Conservation (phyloP, 2,329 filamentous ascomycete genomes). For the Aspergillus latus region DNA sequence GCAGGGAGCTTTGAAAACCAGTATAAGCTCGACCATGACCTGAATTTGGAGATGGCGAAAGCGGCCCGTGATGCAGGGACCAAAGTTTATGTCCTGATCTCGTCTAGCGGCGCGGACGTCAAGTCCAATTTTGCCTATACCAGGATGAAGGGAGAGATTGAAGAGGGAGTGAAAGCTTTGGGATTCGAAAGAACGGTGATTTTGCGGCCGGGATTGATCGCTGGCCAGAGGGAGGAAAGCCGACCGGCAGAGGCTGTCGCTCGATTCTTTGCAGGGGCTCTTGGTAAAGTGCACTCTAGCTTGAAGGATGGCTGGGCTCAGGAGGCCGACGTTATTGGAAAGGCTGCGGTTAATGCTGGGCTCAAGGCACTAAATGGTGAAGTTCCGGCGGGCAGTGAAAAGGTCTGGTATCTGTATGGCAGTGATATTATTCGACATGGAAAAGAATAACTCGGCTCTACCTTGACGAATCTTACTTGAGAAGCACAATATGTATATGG, state of each 20-base stretch:
- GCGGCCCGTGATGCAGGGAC: constrained; percentile 71
- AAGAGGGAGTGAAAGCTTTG: constrained; percentile 70
- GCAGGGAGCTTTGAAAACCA: constrained; percentile 78
- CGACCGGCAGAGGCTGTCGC: constrained; percentile 60
- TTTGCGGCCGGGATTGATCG: constrained; percentile 69
- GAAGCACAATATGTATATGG: no score
- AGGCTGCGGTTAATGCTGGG: constrained; percentile 39
- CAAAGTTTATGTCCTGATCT: constrained; percentile 76
- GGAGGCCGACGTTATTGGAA: constrained; percentile 68
- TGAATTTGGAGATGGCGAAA: constrained; percentile 76
- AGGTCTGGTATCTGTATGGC: constrained; percentile 41
- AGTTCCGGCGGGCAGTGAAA: constrained; percentile 39
- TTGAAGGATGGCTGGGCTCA: constrained; percentile 69
- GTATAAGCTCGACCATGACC: constrained; percentile 82
- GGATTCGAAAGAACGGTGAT: constrained; percentile 79
- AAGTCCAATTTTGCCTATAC: constrained; percentile 56
- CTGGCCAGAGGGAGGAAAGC: constrained; percentile 66
- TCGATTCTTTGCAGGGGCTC: constrained; percentile 54
- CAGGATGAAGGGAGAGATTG: constrained; percentile 83
- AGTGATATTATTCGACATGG: constrained; percentile 39
- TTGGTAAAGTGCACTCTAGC: constrained; percentile 54
- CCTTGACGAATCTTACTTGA: not conserved
- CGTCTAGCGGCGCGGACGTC: constrained; percentile 54
- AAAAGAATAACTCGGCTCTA: constrained; percentile 10
- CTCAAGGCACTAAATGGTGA: constrained; percentile 44